Base-by-base conservation (phyloP, 805 yeast species). In the Nematodospora valgi region DNA sequence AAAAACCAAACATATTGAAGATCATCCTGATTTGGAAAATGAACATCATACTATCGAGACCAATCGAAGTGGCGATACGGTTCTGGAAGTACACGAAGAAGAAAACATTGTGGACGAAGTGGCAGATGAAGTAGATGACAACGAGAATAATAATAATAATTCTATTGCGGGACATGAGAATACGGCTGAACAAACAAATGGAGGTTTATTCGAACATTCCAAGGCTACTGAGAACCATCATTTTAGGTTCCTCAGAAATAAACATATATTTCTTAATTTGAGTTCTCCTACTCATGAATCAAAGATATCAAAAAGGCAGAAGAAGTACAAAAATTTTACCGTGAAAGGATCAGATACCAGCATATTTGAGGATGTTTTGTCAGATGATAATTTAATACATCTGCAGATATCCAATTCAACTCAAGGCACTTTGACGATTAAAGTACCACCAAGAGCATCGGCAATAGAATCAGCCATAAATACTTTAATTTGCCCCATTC, bases 401-500 rank as follows among this genome's bases (percentile, higher is more conserved):
- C 30, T 8, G 22, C 30, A 26, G 19, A 2, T 24, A 25, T 11
- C 35, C 28, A 7, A 35, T 23, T 20, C 43, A 37, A 13, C 41
- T 33, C 4, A 33, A 38, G 48, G 39, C 4, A 40, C 49, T 8
- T 6, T 26, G 1, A 40, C 50, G 7, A 52, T 74, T 23, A 48
- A 56, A 9, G 68, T 78, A 6, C 74, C 72, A 1, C 72, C 72
- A 2, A 61, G 62, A 43, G 71, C 74, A 1, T 61, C 68, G 2
- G 61, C 68, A 1, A 52, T 68, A 7, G 70, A 64, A 32, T 61
- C 69, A 8, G 72, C 72, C 1, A 38, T 67, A n/a, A 60, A 49
- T 45, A 51, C 70, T 2, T 34, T 67, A 6, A 40, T 66, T 11
- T 59, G 67, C 39, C 74, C 74, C 0, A 47, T 57, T 16, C 74